phyloP scores from a whole-genome alignment of 2,329 filamentous ascomycete species.

The Alternaria sp. region DNA sequence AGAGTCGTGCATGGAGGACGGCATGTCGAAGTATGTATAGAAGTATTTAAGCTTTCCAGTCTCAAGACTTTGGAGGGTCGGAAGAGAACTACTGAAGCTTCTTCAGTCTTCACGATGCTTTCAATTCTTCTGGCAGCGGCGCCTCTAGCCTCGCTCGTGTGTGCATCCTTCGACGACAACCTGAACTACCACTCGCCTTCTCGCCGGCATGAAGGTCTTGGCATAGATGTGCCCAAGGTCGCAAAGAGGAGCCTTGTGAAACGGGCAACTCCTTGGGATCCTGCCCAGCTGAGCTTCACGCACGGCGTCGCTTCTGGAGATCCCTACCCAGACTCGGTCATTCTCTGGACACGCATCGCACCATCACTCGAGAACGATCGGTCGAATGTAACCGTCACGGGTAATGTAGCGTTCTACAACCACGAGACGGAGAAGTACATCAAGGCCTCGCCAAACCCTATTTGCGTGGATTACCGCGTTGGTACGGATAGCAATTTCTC shows the following conservation, averaged over 20 bases:
- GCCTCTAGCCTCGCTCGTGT: slow-evolving; percentile 23
- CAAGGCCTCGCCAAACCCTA: slow-evolving; percentile 64
- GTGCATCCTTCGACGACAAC: slow-evolving; percentile 54
- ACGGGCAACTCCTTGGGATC: slow-evolving; percentile 45
- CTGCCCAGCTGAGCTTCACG: slow-evolving; percentile 47
- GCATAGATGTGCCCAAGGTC: slow-evolving; percentile 68
- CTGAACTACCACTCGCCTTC: slow-evolving; percentile 74
- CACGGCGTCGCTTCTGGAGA: slow-evolving; percentile 60
- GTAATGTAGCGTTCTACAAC: slow-evolving; percentile 61
- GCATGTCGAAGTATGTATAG: neutral
- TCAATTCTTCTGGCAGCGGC: slow-evolving; percentile 22
- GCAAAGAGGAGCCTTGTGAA: slow-evolving; percentile 58
- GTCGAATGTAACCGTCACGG: slow-evolving; percentile 62
- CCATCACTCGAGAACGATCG: slow-evolving; percentile 52
- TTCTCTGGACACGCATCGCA: slow-evolving; percentile 47
- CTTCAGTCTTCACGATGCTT: slow-evolving; percentile 19
- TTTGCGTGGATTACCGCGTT: slow-evolving; percentile 73
- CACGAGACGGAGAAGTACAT: slow-evolving; percentile 64
- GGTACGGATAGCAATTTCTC: slow-evolving; percentile 58
- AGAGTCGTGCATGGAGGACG: neutral
- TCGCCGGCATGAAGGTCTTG: slow-evolving; percentile 67
- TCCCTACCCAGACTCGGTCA: slow-evolving; percentile 54
- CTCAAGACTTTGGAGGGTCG: neutral
- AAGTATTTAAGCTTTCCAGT: slow-evolving; percentile 8
- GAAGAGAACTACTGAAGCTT: neutral